Percentiles rank a stretch among this genome's conserved stretches.
phyloP scores from a whole-genome alignment of 306 rosid species.

The Senna tora region DNA sequence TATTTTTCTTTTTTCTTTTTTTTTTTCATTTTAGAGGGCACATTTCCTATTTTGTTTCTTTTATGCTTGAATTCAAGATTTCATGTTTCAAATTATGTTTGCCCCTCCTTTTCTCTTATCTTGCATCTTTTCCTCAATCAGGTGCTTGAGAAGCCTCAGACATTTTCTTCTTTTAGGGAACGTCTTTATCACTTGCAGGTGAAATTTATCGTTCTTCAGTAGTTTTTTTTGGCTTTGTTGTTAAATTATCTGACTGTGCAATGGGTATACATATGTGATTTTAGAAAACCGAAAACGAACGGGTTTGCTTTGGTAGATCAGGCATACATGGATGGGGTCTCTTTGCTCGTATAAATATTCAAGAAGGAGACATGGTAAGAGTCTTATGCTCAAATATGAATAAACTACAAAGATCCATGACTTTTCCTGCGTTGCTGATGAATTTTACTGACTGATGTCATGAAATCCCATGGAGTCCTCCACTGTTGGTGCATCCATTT shows the following conservation, averaged over 20 bases:
- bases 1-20: conserved; percentile 36
- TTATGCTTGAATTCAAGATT: conserved; percentile 5
- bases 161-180: conserved; percentile 82
- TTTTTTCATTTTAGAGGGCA: conserved; percentile 16
- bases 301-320: conserved; percentile 91
- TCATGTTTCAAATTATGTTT: conserved; percentile 15
- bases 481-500: conserved; percentile 18
- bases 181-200: conserved; percentile 82
- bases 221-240: conserved; percentile 30
- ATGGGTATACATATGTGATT: conserved; percentile 35
- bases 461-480: conserved; percentile 10
- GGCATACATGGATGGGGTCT: conserved; percentile 99
- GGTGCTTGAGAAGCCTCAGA: conserved; percentile 60
- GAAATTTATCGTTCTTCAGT: conserved; percentile 32
- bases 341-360: conserved; percentile 82
- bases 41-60: conserved; percentile 4
- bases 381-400: conserved; percentile 25
- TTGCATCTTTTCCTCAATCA: conserved; percentile 37
- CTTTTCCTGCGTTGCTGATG: background rate
- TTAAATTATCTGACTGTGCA: conserved; percentile 36
- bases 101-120: background rate
- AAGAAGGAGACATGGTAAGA: conserved; percentile 92
- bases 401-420: background rate
- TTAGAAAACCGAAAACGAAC: conserved; percentile 82
- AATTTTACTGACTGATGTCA: background rate